These are phyloP conservation scores for Anthracocystis panici-leucophaei DNA, from an alignment of 1,284 basidiomycete species.

Conservation along the genomic window DNA sequence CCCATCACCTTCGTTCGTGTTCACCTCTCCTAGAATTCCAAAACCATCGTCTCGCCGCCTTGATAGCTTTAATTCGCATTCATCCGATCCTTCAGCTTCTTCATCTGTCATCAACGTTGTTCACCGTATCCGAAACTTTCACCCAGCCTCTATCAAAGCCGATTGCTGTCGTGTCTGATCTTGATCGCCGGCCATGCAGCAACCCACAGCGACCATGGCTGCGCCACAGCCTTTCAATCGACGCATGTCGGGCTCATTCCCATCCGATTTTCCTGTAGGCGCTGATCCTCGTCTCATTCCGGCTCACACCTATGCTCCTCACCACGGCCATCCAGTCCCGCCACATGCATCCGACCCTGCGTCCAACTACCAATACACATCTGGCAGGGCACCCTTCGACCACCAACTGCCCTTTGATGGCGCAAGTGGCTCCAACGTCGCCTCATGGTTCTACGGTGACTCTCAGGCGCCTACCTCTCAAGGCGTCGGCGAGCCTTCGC, in stretches of 20 bases:
- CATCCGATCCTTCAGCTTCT: too few relatives aligned
- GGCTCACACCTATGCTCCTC: constrained; percentile 16
- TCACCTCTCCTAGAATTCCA: neutral
- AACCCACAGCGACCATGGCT: constrained; percentile 25
- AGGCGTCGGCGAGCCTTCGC: neutral
- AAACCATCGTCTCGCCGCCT: too few relatives aligned
- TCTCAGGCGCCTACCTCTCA: constrained; percentile 8
- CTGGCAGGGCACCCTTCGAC: constrained; percentile 22
- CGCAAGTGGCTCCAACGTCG: constrained; percentile 17
- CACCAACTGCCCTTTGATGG: constrained; percentile 21
- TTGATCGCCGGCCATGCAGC: constrained; percentile 19
- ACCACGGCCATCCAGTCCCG: constrained; percentile 7
- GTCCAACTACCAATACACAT: constrained; percentile 28
- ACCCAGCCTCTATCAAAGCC: neutral
- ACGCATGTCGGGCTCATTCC: constrained; percentile 14
- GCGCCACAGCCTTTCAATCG: constrained; percentile 25
- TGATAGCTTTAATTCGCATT: too few relatives aligned
- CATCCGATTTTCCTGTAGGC: constrained; percentile 14
- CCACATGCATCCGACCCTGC: constrained; percentile 14
- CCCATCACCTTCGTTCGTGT: neutral
- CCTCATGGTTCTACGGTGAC: constrained; percentile 31
- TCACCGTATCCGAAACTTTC: neutral
- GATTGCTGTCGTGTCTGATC: neutral
- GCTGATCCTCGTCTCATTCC: constrained; percentile 27
- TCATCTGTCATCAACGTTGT: too few relatives aligned